Evolutionary conservation across 768 basidiomycete species (phyloP).

Genomic region (Tylopilus sp.): DNA sequence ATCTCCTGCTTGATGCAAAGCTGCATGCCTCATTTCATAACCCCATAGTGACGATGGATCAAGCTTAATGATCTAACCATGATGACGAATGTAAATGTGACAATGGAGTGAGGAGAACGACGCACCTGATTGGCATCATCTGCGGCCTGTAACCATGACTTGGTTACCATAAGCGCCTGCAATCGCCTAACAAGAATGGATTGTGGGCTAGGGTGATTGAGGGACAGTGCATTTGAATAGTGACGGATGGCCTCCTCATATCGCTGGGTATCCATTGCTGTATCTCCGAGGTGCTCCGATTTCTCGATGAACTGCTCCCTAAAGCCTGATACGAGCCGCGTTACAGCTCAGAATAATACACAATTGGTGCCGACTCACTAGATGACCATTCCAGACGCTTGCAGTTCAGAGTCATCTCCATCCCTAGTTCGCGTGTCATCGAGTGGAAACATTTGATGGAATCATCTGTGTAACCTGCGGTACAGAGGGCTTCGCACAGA

Average conservation of each 20-base stretch:
- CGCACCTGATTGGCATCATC: background rate
- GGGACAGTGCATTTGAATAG: background rate
- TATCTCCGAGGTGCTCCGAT: background rate
- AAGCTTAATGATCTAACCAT: background rate
- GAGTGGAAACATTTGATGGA: background rate
- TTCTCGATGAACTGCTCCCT: background rate
- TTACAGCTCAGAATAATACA: too few relatives aligned
- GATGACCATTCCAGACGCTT: too few relatives aligned
- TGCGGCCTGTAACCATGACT: background rate
- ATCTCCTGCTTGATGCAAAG: background rate
- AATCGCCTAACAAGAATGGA: background rate
- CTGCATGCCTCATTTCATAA: background rate
- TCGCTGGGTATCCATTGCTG: background rate
- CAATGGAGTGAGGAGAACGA: background rate
- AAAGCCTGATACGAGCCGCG: background rate
- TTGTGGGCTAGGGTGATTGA: background rate
- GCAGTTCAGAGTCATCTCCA: too few relatives aligned
- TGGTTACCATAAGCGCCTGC: background rate
- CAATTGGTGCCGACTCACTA: too few relatives aligned
- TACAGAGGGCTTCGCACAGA: background rate
- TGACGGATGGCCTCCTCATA: background rate
- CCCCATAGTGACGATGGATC: background rate
- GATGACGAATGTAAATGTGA: background rate
- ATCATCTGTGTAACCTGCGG: background rate
- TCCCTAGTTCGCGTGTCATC: background rate